These are phyloP conservation scores for Parachlorella kessleri DNA, from an alignment of 139 green algal species.

Conservation along the genomic window DNA sequence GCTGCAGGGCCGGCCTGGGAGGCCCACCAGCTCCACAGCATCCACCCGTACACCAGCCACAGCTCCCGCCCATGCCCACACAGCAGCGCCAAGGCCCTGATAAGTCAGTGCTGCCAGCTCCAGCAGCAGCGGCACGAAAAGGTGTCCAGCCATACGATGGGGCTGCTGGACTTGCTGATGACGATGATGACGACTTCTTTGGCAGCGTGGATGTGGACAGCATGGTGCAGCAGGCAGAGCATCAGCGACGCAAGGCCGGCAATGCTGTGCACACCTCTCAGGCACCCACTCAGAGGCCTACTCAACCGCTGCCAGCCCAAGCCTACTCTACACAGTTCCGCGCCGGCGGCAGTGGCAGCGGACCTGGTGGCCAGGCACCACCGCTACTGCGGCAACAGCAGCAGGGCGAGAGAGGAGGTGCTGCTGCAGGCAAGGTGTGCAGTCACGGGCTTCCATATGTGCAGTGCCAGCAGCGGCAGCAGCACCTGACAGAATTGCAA, in stretches of 20 bases:
- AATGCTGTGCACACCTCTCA: neutral
- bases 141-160: neutral
- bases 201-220: constrained; percentile 17
- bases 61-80: neutral
- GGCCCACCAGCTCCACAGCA: no score
- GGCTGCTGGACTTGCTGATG: neutral
- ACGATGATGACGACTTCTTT: constrained; percentile 19
- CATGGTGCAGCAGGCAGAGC: constrained; percentile 8
- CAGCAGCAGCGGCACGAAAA: constrained; percentile 7
- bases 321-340: no score
- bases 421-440: constrained; percentile 3
- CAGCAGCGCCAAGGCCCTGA: no score
- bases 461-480: constrained; percentile 24
- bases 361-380: neutral
- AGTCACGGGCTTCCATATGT: constrained; percentile 19
- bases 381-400: neutral
- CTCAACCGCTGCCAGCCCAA: no score
- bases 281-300: neutral
- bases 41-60: neutral
- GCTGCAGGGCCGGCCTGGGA: no score
- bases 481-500: constrained; percentile 37
- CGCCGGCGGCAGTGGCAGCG: no score
- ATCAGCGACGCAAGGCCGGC: neutral
- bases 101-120: constrained; percentile 3
- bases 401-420: neutral